Evolutionary conservation across 2,329 filamentous ascomycete genomes (phyloP), one percentile per base, ranked within the genome.

Genomic region (Cadophora gregata): DNA sequence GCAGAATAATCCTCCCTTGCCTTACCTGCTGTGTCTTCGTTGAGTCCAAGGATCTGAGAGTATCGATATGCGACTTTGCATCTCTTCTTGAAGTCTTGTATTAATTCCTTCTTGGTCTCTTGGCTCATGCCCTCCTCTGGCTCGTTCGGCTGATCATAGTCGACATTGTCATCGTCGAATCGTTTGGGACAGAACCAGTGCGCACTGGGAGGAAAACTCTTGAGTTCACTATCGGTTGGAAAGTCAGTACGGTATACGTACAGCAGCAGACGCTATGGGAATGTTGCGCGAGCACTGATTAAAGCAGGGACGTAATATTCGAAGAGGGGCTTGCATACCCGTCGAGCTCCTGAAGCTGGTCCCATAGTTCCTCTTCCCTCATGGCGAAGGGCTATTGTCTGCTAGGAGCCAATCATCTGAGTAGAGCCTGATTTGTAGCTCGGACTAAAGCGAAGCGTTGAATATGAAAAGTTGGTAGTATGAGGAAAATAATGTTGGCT

Each of bases 151-250:
- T 88, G 83, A 25, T 89, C 83, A 78, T 93, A 93, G 73, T 89
- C 84, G 69, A 87, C 85, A 24, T 78, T 77, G 69, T 93, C 91
- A 1, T 90, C 85, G 56, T 88, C 85, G 71, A 82, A 80, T 64
- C 86, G 78, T 67, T 86, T 87, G 1, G 91, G 89, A 69, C 91
- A 93, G 67, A 93, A 85, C 62, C 92, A 81, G 74, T 93, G 91
- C 27, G 82, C 79, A 16, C 84, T 77, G 9, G 67, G 24, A 31
- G 75, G 75, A 61, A 77, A 76, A 29, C 66, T 71, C 63, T 74
- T 74, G 19, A 78, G 67, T 47, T 75, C 71, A 29, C 76, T 78
- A 53, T 21, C 29, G 27, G 56, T 73, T 31, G 69, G 62, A 63
- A 21, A 21, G 29, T 66, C 29, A 65, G 63, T 27, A 61, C 31